Evolutionary conservation across 345 rosid genomes (phyloP), one percentile per base, ranked within the genome.

Genomic region (Pugionium cornutum): DNA sequence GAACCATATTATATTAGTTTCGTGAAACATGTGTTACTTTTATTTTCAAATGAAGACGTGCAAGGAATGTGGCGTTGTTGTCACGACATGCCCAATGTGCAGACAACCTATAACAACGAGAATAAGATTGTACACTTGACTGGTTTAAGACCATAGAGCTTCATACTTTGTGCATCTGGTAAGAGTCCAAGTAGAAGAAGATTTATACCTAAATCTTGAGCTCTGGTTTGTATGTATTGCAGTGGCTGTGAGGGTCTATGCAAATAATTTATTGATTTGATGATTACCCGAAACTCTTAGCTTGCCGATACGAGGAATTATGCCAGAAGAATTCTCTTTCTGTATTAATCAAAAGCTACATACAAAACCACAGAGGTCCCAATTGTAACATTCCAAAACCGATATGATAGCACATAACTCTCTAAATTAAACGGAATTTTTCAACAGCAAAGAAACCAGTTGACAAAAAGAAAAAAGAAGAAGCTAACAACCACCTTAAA

Each of bases 71-170:
- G 86, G 90, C 2, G 68, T 54, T 4, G 57, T 78, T 32, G 71
- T 92, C 31, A 60, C 77, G n/a, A 34, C 59, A 11, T 92, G 98
- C 62, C 98, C 97, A 3, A 40, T 89, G 68, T 92, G 98, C 66
- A 84, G 88, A n/a, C 39, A 80, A 53, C 83, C 80, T 9, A 89
- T 92, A 75, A 86, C 78, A 42, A 83, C 83, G 1, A 94, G 98
- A 31, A 53, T 92, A 70, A 77, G 87, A 62, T 67, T 92, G 63
- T 92, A 68, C 48, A 68, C 83, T 45, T 89, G 83, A 82, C 28
- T 57, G 5, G 40, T 33, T 41, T 31, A 45, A 54, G 46, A n/a
- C 50, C 30, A 46, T 18, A 18, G 18, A 18, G 18, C 18, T 70
- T 33, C 10, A 70, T 62, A 46, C 34, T 35, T 29, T 11, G 29